Base-by-base conservation (phyloP, 805 yeast genomes). In the Candida gorgasii region DNA sequence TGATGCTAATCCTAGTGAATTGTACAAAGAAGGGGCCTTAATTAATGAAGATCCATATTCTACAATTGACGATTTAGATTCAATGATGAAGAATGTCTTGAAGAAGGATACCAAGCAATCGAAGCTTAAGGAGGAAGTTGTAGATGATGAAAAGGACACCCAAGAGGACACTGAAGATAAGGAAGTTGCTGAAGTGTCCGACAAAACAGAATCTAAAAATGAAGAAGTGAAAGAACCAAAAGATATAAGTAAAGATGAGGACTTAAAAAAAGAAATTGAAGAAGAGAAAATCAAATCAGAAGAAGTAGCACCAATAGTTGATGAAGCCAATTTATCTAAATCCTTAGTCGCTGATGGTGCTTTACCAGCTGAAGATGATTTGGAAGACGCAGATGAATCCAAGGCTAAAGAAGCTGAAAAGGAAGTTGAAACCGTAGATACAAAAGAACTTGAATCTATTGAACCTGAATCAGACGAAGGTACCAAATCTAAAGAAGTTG, bases 11-110 rank as follows among this genome's bases (percentile, higher is more conserved):
- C 55, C 63, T 11, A 43, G 47, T 1, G 80, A 73, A 34, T 66
- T 80, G 48, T 73, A 67, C 26, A 62, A 70, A 41, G 85, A 78
- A 52, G 86, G 86, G 35, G 86, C 80, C 0, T 62, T 80, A 43
- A 61, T 75, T 23, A 59, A 62, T 31, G 81, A 73, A 47, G 82
- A 78, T 37, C 73, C 75, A 1, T 76, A 70, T 47, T 64, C 70
- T 5, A 73, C 69, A 38, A 68, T 75, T 46, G 70, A 71, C 26
- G 72, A 69, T 40, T 67, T 77, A 41, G 82, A 78, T 50, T 70
- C 65, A 34, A 76, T 79, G 43, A 44, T 44, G 15, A 42, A 36
- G 16, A 45, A 42, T 8, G 53, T 39, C 24, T 43, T 46, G 24
- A 40, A 36, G 14, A 26, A 32, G 15, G 37, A 29, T 11, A 26